phyloP scores from a whole-genome alignment of 2,329 filamentous ascomycete species.

The Sporothrix humicola region DNA sequence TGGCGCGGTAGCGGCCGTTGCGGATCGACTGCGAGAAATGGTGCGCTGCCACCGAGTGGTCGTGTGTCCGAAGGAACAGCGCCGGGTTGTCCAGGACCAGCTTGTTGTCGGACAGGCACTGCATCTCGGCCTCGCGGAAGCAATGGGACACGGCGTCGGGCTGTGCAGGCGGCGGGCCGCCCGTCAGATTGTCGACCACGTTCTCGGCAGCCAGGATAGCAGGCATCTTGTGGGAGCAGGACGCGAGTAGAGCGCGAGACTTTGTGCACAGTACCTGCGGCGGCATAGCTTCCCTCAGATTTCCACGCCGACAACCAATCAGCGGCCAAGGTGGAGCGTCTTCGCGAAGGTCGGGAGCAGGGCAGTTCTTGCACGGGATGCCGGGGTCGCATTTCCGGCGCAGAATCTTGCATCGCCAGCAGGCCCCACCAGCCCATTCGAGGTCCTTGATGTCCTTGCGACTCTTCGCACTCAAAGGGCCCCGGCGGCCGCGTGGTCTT shows the following conservation, averaged over 20 bases:
- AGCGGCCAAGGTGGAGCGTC: slow-evolving; percentile 44
- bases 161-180: slow-evolving; percentile 28
- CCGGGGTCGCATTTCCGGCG: slow-evolving; percentile 43
- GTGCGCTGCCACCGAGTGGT: slow-evolving; percentile 36
- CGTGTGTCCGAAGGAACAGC: slow-evolving; percentile 39
- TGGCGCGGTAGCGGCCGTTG: slow-evolving; percentile 42
- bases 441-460: slow-evolving; percentile 43
- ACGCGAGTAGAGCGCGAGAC: slow-evolving; percentile 33
- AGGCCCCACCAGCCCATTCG: slow-evolving; percentile 43
- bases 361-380: slow-evolving; percentile 42
- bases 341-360: slow-evolving; percentile 42
- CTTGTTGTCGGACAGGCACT: slow-evolving; percentile 43
- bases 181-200: slow-evolving; percentile 28
- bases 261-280: slow-evolving; percentile 41
- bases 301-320: slow-evolving; percentile 44
- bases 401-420: slow-evolving; percentile 45
- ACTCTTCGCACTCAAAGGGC: slow-evolving; percentile 42
- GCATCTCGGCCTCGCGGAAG: slow-evolving; percentile 42
- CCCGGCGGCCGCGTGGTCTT: slow-evolving; percentile 42
- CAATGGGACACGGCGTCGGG: slow-evolving; percentile 38
- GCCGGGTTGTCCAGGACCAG: slow-evolving; percentile 42
- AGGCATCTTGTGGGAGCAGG: slow-evolving; percentile 32
- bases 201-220: slow-evolving; percentile 34
- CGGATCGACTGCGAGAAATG: slow-evolving; percentile 41
- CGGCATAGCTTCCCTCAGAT: slow-evolving; percentile 41